phyloP scores from a whole-genome alignment of 2,329 filamentous ascomycete genomes.

The Aspergillus oerlinghausenensis region DNA sequence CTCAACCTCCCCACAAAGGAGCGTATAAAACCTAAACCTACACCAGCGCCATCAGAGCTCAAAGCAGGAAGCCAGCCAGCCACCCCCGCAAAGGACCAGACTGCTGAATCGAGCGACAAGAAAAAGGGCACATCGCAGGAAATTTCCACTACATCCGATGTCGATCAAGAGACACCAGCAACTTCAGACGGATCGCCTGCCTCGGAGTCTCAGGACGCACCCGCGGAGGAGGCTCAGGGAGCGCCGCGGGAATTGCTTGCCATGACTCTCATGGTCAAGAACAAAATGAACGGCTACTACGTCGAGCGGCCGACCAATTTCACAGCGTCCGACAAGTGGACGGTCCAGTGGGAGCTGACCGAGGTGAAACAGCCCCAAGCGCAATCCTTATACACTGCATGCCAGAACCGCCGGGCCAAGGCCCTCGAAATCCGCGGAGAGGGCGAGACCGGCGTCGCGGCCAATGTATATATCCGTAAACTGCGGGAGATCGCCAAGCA shows the following conservation, averaged over 20 bases:
- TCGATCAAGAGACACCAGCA: background rate
- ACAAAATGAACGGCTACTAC: slow-evolving; percentile 63
- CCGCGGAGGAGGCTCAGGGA: background rate
- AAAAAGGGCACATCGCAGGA: background rate
- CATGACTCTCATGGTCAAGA: slow-evolving; percentile 68
- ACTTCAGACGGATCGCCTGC: background rate
- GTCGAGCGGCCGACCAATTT: slow-evolving; percentile 58
- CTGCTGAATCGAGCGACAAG: slow-evolving; percentile 1
- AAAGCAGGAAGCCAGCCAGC: background rate
- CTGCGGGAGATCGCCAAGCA: slow-evolving; percentile 43
- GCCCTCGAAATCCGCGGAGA: slow-evolving; percentile 35
- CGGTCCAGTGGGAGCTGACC: slow-evolving; percentile 70
- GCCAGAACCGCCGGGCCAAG: slow-evolving; percentile 53
- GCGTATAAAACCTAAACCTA: slow-evolving; percentile 3
- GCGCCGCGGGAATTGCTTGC: slow-evolving; percentile 49
- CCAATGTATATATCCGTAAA: slow-evolving; percentile 41
- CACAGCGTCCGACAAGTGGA: slow-evolving; percentile 54
- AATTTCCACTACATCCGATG: background rate
- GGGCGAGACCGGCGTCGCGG: slow-evolving; percentile 40
- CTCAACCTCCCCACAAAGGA: slow-evolving; percentile 29
- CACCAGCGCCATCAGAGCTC: background rate
- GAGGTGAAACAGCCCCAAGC: slow-evolving; percentile 52
- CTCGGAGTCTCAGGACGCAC: background rate
- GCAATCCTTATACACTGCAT: slow-evolving; percentile 50
- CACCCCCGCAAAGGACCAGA: background rate